These are phyloP conservation scores for Trypanosoma scelopori DNA, from an alignment of 208 protist species.

Conservation along the genomic window DNA sequence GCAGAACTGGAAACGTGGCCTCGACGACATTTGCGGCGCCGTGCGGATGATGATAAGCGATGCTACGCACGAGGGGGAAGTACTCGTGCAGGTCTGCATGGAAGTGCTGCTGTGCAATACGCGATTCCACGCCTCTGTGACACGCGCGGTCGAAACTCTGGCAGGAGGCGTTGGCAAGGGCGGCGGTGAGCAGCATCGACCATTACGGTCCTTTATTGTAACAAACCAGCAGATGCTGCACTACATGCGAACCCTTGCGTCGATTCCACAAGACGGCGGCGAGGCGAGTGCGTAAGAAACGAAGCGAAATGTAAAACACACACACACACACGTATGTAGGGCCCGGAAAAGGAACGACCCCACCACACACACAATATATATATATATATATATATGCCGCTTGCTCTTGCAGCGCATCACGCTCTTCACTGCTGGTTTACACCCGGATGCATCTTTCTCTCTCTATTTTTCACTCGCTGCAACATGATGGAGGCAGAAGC, in stretches of 20 bases:
- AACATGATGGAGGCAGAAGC: no score
- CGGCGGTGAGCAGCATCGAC: slow-evolving; percentile 12
- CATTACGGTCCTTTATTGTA: slow-evolving; percentile 55
- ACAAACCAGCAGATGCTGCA: slow-evolving; percentile 79
- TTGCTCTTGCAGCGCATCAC: background rate
- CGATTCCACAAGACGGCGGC: slow-evolving; percentile 23
- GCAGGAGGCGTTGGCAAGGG: slow-evolving; percentile 1
- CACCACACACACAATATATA: no score
- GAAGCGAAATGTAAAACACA: no score
- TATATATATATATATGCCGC: no score
- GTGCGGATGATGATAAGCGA: slow-evolving; percentile 47
- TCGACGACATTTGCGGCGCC: slow-evolving; percentile 41
- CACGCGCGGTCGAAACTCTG: slow-evolving; percentile 29
- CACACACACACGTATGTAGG: no score
- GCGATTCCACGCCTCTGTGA: slow-evolving; percentile 55
- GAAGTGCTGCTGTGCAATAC: slow-evolving; percentile 80
- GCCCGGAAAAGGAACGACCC: no score
- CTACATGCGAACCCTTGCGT: slow-evolving; percentile 78
- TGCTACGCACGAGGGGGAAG: slow-evolving; percentile 41
- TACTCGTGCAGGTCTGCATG: slow-evolving; percentile 79
- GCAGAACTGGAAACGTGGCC: slow-evolving; percentile 47
- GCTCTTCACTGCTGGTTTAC: background rate
- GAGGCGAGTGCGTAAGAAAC: background rate
- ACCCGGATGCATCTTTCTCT: slow-evolving; percentile 8
- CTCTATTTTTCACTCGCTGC: background rate